A percentile compares a stretch with the other conserved stretches of the same genome.
These are phyloP conservation scores for Diospyros kaki DNA, from an alignment of 148 eudicot species.

Conservation along the genomic window DNA sequence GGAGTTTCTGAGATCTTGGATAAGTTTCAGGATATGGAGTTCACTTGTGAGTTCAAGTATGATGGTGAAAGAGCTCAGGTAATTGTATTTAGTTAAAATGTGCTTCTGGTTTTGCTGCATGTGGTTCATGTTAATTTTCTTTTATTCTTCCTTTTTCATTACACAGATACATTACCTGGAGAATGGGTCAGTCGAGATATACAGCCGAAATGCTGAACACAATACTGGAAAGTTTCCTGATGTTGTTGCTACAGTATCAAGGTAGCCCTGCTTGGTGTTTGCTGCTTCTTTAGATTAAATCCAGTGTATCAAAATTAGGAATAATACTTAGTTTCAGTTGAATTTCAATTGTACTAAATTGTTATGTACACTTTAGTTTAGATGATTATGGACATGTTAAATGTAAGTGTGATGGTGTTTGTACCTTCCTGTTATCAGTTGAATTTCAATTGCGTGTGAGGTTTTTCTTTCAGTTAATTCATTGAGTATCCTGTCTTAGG, in stretches of 20 bases:
- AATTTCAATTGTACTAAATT: background rate
- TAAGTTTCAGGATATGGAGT: constrained; percentile 87
- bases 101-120: background rate
- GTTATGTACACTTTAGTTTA: background rate
- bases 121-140: constrained; percentile 5
- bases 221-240: constrained; percentile 95
- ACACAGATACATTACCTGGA: constrained; percentile 85
- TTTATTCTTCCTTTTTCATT: background rate
- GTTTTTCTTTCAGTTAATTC: background rate
- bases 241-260: constrained; percentile 58
- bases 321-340: no score
- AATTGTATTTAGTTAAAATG: constrained; percentile 14
- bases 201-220: constrained; percentile 92
- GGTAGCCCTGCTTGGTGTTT: constrained; percentile 33
- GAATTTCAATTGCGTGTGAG: background rate
- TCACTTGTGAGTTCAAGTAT: constrained; percentile 92
- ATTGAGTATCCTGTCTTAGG: background rate
- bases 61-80: constrained; percentile 99
- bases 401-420: background rate
- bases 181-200: constrained; percentile 84
- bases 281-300: background rate
- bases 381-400: background rate
- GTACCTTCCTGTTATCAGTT: background rate
- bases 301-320: background rate
- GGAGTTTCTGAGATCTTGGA: constrained; percentile 93